Evolutionary conservation across 2,329 filamentous ascomycete genomes (phyloP), one percentile per base, ranked within the genome.

Genomic region (Aspergillus ruber): DNA sequence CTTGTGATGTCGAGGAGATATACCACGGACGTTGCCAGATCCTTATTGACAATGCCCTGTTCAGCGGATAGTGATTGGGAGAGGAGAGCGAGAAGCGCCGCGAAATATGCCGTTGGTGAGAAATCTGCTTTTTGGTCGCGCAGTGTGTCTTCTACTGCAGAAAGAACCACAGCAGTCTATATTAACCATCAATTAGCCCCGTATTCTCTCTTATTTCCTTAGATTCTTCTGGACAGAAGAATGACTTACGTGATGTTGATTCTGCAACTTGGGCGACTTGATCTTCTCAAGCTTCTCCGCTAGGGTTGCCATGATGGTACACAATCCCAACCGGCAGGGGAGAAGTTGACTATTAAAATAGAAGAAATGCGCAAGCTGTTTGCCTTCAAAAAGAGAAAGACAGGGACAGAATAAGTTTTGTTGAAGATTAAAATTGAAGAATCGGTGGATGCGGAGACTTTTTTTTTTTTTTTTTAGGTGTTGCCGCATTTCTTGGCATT

Each of bases 271-370:
- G 48, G 93, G 93, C 66, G 88, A 93, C 73, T 93, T 88, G 70
- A 97, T 96, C 81, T 94, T 96, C 75, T 91, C 88, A 68, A 98
- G 82, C 77, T 90, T 94, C 77, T 95, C 91, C 68, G 86, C 83
- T 63, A 97, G 74, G 70, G 82, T 82, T 73, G 70, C 68, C 74
- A 76, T 76, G 59, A 60, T 72, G 64, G 58, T 47, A 50, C 46
- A 54, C 56, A 53, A 48, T 52, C 59, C 53, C 56, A 47, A 53
- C 54, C 59, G 59, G 56, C 52, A 50, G 48, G 51, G 46, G 54
- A 56, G 58, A 59, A 56, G 53, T 49, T 50, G 44, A 29, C 5
- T 29, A 29, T 10, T 12, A 12, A 17, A 36, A 8, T n/a, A 39
- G 36, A 21, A 39, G 9, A 18, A 8, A 18, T 51, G 54, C 43